These are phyloP conservation scores for Nicotiana tomentosiformis DNA, from an alignment of 257 asterid genomes.

Conservation along the genomic window DNA sequence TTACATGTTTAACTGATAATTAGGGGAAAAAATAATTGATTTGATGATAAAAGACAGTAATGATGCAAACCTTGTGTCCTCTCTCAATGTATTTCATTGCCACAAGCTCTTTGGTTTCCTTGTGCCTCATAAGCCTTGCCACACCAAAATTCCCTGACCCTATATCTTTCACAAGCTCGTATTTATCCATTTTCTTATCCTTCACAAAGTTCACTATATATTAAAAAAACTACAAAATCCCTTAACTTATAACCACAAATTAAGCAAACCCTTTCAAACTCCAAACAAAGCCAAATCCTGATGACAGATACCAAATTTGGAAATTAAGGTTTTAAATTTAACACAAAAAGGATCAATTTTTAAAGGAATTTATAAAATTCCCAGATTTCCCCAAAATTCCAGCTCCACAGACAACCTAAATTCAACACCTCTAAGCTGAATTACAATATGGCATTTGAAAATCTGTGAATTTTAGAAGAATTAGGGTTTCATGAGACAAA, in stretches of 20 bases:
- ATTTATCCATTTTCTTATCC: constrained; percentile 60
- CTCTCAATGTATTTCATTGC: constrained; percentile 98
- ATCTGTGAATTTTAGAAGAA: constrained; percentile 10
- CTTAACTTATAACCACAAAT: constrained; percentile 16
- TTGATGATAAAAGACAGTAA: background rate
- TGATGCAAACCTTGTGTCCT: constrained; percentile 70
- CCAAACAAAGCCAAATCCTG: constrained; percentile 15
- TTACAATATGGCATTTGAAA: constrained; percentile 13
- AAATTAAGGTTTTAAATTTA: background rate
- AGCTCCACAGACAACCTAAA: constrained; percentile 13
- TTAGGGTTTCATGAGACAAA: constrained; percentile 31
- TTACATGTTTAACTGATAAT: background rate
- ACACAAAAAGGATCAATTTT: constrained; percentile 10
- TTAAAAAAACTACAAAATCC: background rate
- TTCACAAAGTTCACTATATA: background rate
- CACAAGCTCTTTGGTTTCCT: constrained; percentile 95
- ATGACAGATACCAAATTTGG: constrained; percentile 12
- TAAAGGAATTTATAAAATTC: background rate
- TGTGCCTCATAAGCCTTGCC: constrained; percentile 97
- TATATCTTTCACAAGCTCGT: constrained; percentile 97
- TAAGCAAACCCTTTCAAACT: background rate
- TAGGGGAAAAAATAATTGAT: background rate
- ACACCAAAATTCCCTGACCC: constrained; percentile 98
- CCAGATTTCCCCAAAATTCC: constrained; percentile 3
- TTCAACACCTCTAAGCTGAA: constrained; percentile 21